Base-by-base conservation (phyloP, 139 green algal species). In the Chlorella sp. region DNA sequence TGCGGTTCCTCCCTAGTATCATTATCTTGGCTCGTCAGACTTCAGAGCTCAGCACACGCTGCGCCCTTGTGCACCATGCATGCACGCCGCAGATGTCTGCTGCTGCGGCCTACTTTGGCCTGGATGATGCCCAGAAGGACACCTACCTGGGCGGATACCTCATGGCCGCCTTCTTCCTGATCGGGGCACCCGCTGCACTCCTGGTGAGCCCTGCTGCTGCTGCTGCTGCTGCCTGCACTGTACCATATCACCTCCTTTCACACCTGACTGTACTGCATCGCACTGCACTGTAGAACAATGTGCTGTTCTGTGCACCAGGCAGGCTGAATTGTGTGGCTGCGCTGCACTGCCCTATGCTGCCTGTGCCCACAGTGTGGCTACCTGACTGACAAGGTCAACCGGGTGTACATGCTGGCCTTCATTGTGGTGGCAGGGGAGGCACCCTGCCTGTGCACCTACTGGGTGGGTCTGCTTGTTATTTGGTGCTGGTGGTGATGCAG, bases 101-200 rank as follows among this genome's bases (percentile, higher is more conserved):
- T n/a, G 82, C 77, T 6, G 83, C 83, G 0, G 35, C 70, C 1
- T 78, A 87, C 35, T 93, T 96, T 49, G 70, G 72, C 27, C 86
- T 96, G n/a, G 65, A 88, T 62, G 84, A 88, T 5, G 2, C 62
- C 17, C 71, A 93, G 64, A 85, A 87, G 27, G 90, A 96, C 69
- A 71, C 72, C 17, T 82, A 86, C 29, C 76, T 95, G 33, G 88
- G 88, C 0, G 89, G 89, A 1, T 86, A 77, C 55, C 74, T 97
- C 26, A 87, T 86, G 49, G 89, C 87, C 10, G 88, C 78, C 0
- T 96, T 97, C 75, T 97, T 96, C 73, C 55, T 86, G 22, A 77
- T 97, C 17, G 91, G 91, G n/a, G 89, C 91, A 0, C 91, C 91
- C 0, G 78, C 91, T 1, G 87, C 91, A 0, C 66, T 97, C 5